Evolutionary conservation across 2,329 filamentous ascomycete species (phyloP), one percentile per base, ranked within the genome.

Genomic region (Neonectria punicea): DNA sequence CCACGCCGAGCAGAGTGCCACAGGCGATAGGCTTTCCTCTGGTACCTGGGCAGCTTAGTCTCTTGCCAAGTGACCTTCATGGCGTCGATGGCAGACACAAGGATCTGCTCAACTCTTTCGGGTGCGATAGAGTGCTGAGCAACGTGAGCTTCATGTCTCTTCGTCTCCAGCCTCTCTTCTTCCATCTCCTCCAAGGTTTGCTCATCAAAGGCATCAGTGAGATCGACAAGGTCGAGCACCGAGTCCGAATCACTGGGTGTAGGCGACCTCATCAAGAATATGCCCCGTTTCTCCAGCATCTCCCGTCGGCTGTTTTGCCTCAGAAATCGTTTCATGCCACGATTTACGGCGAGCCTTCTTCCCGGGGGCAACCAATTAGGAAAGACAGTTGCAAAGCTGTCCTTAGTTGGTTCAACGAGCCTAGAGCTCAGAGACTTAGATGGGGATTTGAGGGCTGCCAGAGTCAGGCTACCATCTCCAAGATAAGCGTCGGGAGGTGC

Each of bases 131-230:
- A 68, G n/a, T 46, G 14, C 32, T 60, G 39, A 13, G 25, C 22
- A 67, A 69, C 32, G 6, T 32, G 50, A 10, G 61, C 53, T 7
- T 47, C 53, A 14, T 34, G 49, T 22, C 39, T 61, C 50, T 73
- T 58, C 11, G 54, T 62, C 22, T 70, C 71, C 11, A 22, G 59
- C 34, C 39, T 66, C 57, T 81, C 78, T 44, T 80, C 78, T 50
- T 90, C 83, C 10, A 92, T 90, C 72, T 92, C 90, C 47, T 78
- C 79, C 81, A 84, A 86, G 0, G 87, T 90, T 39, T 87, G 83
- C 11, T 85, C 81, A 70, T 92, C 89, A 4, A 73, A 60, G 3
- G 72, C 72, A 5, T 77, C 74, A 7, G 75, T 67, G 3, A 79
- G 47, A 43, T 78, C 75, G n/a, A 69, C 68, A 6, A 78, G 57